These are phyloP conservation scores for Fusarium sp. DNA, from an alignment of 2,329 filamentous ascomycete species.

Conservation along the genomic window DNA sequence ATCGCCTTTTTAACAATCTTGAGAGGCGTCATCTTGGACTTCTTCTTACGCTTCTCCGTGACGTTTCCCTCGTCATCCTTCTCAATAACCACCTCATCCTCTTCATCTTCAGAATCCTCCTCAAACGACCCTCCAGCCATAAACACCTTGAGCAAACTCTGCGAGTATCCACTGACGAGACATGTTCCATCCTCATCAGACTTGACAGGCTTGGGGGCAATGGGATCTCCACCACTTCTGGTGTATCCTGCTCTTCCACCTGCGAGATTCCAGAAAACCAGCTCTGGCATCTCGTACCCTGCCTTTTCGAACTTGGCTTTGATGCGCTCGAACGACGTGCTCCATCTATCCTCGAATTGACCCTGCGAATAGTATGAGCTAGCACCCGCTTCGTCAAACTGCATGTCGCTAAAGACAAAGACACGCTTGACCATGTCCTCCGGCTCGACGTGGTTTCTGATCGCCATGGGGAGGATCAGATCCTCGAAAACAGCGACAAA, in stretches of 20 bases:
- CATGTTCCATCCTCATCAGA: slow-evolving; percentile 62
- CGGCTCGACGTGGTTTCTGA: slow-evolving; percentile 63
- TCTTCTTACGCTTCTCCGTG: slow-evolving; percentile 52
- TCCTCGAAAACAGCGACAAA: slow-evolving; percentile 69
- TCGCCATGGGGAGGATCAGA: slow-evolving; percentile 69
- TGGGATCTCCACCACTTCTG: slow-evolving; percentile 47
- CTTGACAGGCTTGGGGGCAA: slow-evolving; percentile 65
- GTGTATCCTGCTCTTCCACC: slow-evolving; percentile 54
- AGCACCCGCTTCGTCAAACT: slow-evolving; percentile 63
- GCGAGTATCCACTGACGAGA: slow-evolving; percentile 70
- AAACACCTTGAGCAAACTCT: slow-evolving; percentile 72
- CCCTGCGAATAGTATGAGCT: neutral
- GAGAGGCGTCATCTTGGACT: slow-evolving; percentile 61
- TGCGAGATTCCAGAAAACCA: slow-evolving; percentile 74
- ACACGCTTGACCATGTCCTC: slow-evolving; percentile 74
- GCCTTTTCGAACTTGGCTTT: slow-evolving; percentile 60
- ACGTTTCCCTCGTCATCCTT: slow-evolving; percentile 47
- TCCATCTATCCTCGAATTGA: slow-evolving; percentile 52
- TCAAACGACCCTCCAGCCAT: slow-evolving; percentile 65
- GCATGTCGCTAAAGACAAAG: slow-evolving; percentile 75
- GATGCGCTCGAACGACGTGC: slow-evolving; percentile 66
- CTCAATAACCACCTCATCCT: slow-evolving; percentile 55
- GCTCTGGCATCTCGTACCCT: slow-evolving; percentile 71
- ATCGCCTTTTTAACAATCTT: slow-evolving; percentile 65
- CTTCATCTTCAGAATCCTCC: slow-evolving; percentile 57